These are phyloP conservation scores for Nannochloropsis gaditana DNA, from an alignment of 108 stramenopile genomes.

Conservation along the genomic window DNA sequence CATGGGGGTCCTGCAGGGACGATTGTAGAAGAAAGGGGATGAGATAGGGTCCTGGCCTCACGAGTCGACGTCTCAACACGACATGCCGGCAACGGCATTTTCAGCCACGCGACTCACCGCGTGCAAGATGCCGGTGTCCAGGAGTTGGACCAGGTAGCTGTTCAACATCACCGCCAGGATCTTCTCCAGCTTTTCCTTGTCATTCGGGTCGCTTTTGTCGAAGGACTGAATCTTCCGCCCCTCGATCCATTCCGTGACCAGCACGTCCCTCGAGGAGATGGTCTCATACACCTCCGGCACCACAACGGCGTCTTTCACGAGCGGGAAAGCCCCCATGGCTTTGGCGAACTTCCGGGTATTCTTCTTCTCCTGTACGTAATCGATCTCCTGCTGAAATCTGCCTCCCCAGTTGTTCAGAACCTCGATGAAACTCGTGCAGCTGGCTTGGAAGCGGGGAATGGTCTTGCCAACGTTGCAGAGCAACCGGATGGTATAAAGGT, in stretches of 20 bases:
- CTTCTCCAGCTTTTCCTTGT: conserved; percentile 18
- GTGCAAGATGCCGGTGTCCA: conserved; percentile 54
- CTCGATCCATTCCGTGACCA: conserved; percentile 87
- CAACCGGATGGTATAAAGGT: conserved; percentile 83
- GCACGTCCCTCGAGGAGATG: conserved; percentile 64
- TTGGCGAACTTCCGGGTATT: conserved; percentile 64
- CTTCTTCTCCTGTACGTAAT: conserved; percentile 78
- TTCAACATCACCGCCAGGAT: conserved; percentile 40
- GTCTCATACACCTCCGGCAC: conserved; percentile 69
- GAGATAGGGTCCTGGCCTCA: too few relatives aligned
- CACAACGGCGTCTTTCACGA: conserved; percentile 68
- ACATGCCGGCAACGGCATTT: too few relatives aligned
- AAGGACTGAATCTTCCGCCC: conserved; percentile 65
- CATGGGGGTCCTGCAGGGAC: conserved; percentile 30
- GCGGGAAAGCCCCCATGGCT: conserved; percentile 55
- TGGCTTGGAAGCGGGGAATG: neutral
- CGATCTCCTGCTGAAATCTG: conserved; percentile 89
- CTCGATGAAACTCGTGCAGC: conserved; percentile 43
- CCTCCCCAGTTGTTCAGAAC: conserved; percentile 85
- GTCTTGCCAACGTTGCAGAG: conserved; percentile 30
- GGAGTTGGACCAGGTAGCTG: conserved; percentile 50
- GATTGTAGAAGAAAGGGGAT: too few relatives aligned
- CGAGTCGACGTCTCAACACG: too few relatives aligned
- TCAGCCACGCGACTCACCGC: neutral
- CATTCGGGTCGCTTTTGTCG: conserved; percentile 20